Base-by-base conservation (phyloP, 805 yeast species). In the Candida xyloterini region DNA sequence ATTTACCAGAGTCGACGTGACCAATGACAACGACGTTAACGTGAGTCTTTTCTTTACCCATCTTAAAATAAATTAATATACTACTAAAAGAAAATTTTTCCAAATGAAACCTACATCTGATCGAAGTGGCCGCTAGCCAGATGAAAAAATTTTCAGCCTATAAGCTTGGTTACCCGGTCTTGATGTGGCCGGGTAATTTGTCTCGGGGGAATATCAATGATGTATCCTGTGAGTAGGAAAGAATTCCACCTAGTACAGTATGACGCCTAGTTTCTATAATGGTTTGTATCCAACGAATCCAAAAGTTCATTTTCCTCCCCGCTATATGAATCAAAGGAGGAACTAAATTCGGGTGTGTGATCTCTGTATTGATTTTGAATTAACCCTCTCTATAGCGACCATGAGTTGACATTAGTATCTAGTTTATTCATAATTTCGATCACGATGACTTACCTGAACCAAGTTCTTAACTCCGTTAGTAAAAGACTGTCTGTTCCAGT, bases 11-110 rank as follows among this genome's bases (percentile, higher is more conserved):
- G 78, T 91, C 98, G 97, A 93, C 98, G 95, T 91, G 98, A 77
- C 98, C 99, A 75, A 91, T 91, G 71, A 93, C 98, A 75, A 93
- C 99, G 78, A 91, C 95, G 96, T 91, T 91, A 80, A 91, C 86
- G 86, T 91, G 98, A 76, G 79, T 67, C 84, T 91, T 90, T 68
- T 81, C 96, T 76, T 88, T 88, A 82, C 96, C 96, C 51, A 52
- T 53, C 20, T 18, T 18, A 18, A 18, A 18, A 18, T 18, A 18
- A 18, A 18, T 18, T 18, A 18, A 18, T 18, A 18, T 18, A 18
- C 20, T 18, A 18, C 20, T 18, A 6, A 18, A 18, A 5, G 20
- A 18, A 18, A 18, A 18, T 18, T 18, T 18, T 18, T 18, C 20
- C 20, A 18, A 4, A 5, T 18, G 20, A 18, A 18, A 18, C 20